A percentile compares a stretch with the other conserved stretches of the same genome.
phyloP scores from a whole-genome alignment of 768 basidiomycete species.

The Trametes gibbosa region DNA sequence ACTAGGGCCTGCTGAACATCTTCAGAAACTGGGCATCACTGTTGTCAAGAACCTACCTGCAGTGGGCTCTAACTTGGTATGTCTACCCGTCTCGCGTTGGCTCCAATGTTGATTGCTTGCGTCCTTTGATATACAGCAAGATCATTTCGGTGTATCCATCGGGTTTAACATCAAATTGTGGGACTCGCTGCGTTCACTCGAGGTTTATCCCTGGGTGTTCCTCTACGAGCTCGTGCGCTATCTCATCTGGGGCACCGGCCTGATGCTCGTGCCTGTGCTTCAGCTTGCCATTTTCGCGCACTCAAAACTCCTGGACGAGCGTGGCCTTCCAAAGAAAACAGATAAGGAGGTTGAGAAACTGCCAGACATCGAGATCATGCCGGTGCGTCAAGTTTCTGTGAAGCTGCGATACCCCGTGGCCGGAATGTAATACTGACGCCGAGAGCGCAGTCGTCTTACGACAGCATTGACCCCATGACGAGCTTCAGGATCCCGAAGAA shows the following conservation, averaged over 20 bases:
- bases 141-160: constrained; percentile 37
- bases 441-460: constrained; percentile 16
- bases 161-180: constrained; percentile 32
- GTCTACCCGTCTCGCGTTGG: not conserved
- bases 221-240: constrained; percentile 35
- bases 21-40: constrained; percentile 23
- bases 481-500: not conserved
- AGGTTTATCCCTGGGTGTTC: constrained; percentile 27
- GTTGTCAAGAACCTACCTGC: constrained; percentile 24
- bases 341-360: constrained; percentile 18
- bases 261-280: constrained; percentile 31
- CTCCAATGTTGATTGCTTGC: not conserved
- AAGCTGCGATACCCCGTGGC: too few species aligned
- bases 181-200: constrained; percentile 32
- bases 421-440: too few species aligned
- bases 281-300: constrained; percentile 33
- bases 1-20: constrained; percentile 24
- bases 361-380: constrained; percentile 42
- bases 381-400: too few species aligned
- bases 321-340: constrained; percentile 5
- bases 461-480: constrained; percentile 4
- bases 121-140: constrained; percentile 29
- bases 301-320: constrained; percentile 28
- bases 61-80: constrained; percentile 28
- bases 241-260: constrained; percentile 33